Evolutionary conservation across 1,139 yeast genomes (phyloP).

Genomic region (Scheffersomyces parashehatae): DNA sequence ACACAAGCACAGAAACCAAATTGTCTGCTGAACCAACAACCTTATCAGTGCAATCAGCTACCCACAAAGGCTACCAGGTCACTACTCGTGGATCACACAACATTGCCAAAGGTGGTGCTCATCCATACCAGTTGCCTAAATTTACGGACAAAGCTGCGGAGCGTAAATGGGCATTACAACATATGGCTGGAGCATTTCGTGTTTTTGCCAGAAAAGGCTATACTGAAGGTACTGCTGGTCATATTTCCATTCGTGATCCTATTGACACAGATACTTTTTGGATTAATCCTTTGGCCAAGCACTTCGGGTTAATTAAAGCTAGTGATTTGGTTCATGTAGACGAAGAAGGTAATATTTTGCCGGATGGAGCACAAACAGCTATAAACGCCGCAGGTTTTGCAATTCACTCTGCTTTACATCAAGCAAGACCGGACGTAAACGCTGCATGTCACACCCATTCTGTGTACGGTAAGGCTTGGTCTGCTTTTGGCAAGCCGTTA

Average conservation of each 20-base stretch:
- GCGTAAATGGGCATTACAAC: constrained; percentile 66
- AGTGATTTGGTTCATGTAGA: constrained; percentile 78
- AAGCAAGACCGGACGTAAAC: constrained; percentile 73
- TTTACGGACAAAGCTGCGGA: constrained; percentile 52
- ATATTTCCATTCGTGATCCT: constrained; percentile 78
- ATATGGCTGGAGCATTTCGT: constrained; percentile 82
- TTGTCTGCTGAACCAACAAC: background rate
- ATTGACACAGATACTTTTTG: constrained; percentile 70
- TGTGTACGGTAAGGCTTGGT: constrained; percentile 71
- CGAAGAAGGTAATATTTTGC: constrained; percentile 64
- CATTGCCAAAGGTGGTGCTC: constrained; percentile 48
- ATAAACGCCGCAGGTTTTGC: constrained; percentile 81
- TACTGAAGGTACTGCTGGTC: constrained; percentile 82
- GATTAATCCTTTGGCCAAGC: constrained; percentile 78
- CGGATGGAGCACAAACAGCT: constrained; percentile 64
- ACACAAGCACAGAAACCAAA: background rate
- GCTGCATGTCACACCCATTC: constrained; percentile 88
- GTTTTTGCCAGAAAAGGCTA: constrained; percentile 73
- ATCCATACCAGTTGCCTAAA: constrained; percentile 52
- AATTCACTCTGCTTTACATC: constrained; percentile 76
- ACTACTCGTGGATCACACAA: constrained; percentile 47
- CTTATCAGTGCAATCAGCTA: constrained; percentile 6
- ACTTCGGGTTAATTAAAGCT: constrained; percentile 68
- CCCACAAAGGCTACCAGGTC: constrained; percentile 35
- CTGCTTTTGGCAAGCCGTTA: constrained; percentile 67